Base-by-base conservation (phyloP, 192 early-diverging fungal genomes). In the Bifiguratus adelaidae region DNA sequence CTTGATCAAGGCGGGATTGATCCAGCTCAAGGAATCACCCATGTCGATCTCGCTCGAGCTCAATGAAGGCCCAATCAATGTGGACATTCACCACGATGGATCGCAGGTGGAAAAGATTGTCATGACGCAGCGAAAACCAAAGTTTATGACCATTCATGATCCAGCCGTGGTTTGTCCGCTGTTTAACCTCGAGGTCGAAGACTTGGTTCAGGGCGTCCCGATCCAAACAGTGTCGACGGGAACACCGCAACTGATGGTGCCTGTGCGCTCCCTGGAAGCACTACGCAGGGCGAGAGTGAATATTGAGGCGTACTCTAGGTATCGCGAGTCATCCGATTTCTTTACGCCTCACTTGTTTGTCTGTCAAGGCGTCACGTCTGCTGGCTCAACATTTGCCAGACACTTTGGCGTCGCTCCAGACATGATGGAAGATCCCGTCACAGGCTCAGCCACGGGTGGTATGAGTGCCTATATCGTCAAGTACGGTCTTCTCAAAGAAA, bases 191-290 rank as follows among this genome's bases (percentile, higher is more conserved):
- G 25, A 29, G 13, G 19, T 26, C 1, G 32, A 37, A 2, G 47
- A 49, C 20, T n/a, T 49, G 13, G 3, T 49, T 2, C 30, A 34
- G 27, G 47, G 32, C n/a, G 22, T 25, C 21, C 47, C 47, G 30
- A 49, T 49, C 15, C 47, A 49, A 49, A 49, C 47, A 2, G 36
- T 49, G 12, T 49, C 47, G 18, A 49, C 47, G 2, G 47, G 47
- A 6, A 49, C 47, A 2, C 47, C 47, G 2, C 47, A 49, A n/a
- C 12, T 49, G 13, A 37, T 49, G 34, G 35, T 49, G 1, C 32
- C 47, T 18, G 9, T 49, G 30, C 30, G 35, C 8, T 12, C 4
- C 4, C 19, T 19, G 35, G 47, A 35, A 7, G 19, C 19, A 11
- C n/a, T 49, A 11, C 20, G 23, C 11, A 49, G 35, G 19, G 47